Evolutionary conservation across 2,329 filamentous ascomycete species (phyloP).

Genomic region (Emergomyces africanus): DNA sequence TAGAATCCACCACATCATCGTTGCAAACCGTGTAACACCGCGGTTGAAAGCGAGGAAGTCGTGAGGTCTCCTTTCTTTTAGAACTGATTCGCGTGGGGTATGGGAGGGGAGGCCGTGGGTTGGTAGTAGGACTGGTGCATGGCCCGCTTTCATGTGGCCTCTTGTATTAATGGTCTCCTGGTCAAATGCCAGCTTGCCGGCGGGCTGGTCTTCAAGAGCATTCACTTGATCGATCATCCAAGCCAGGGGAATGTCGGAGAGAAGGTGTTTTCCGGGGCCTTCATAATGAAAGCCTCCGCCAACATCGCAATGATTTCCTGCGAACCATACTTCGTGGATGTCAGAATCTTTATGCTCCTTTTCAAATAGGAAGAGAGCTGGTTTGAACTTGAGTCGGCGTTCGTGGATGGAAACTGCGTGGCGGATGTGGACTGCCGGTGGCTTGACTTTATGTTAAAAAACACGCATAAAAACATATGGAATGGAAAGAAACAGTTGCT

Average conservation of each 20-base stretch:
- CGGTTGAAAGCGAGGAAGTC: slow-evolving; percentile 22
- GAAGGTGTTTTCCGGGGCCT: slow-evolving; percentile 15
- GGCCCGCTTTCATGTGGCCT: slow-evolving; percentile 8
- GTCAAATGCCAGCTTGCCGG: slow-evolving; percentile 15
- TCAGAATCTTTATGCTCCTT: slow-evolving; percentile 22
- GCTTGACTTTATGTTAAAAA: slow-evolving; percentile 8
- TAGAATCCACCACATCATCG: slow-evolving; percentile 25
- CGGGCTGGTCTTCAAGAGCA: slow-evolving; percentile 12
- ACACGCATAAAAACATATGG: slow-evolving; percentile 1
- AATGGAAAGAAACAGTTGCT: slow-evolving; percentile 14
- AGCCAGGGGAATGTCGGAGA: slow-evolving; percentile 39
- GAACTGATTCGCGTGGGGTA: background rate
- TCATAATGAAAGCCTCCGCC: slow-evolving; percentile 40
- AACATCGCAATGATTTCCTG: slow-evolving; percentile 42
- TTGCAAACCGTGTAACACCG: slow-evolving; percentile 15
- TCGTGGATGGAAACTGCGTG: slow-evolving; percentile 44
- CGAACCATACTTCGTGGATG: slow-evolving; percentile 44
- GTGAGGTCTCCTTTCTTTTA: slow-evolving; percentile 14
- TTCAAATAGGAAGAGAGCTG: slow-evolving; percentile 30
- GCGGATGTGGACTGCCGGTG: slow-evolving; percentile 36
- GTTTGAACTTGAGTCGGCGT: slow-evolving; percentile 43
- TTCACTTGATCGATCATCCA: slow-evolving; percentile 42
- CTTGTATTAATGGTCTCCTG: slow-evolving; percentile 9
- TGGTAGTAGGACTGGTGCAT: slow-evolving; percentile 1
- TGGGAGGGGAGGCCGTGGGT: background rate